Conservation (phyloP, 176 grass and related monocot genomes). For the Avena insularis region DNA sequence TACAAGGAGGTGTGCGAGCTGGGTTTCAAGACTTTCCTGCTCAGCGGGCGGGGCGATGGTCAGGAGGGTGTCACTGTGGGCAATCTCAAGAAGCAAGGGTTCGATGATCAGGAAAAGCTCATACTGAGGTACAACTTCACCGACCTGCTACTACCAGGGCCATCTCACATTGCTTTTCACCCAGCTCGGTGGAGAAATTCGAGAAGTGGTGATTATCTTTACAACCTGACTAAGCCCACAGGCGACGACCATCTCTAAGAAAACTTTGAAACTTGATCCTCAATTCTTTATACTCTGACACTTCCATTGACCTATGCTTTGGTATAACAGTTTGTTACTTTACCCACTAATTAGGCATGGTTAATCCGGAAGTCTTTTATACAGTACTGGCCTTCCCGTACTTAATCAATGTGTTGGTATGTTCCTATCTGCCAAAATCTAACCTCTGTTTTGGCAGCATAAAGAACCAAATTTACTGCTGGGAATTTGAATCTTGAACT, state of each 20-base stretch:
- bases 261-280: too few species aligned
- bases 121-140: conserved; percentile 51
- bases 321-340: too few species aligned
- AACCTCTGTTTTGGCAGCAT: conserved; percentile 1
- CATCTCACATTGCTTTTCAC: neutral
- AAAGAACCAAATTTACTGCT: conserved; percentile 22
- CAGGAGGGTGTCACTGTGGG: conserved; percentile 53
- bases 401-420: too few species aligned
- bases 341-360: too few species aligned
- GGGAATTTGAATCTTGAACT: conserved; percentile 22
- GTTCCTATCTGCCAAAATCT: neutral
- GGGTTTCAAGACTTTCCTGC: conserved; percentile 65
- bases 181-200: neutral
- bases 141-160: neutral
- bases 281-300: too few species aligned
- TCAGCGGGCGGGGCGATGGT: conserved; percentile 66
- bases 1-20: conserved; percentile 65
- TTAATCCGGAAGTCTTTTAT: too few species aligned
- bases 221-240: too few species aligned
- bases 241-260: too few species aligned
- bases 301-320: too few species aligned
- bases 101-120: conserved; percentile 67
- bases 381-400: too few species aligned
- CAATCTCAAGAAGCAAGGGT: conserved; percentile 63
- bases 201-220: too few species aligned